These are phyloP conservation scores for Collybia sp. DNA, from an alignment of 768 basidiomycete species.

Conservation along the genomic window DNA sequence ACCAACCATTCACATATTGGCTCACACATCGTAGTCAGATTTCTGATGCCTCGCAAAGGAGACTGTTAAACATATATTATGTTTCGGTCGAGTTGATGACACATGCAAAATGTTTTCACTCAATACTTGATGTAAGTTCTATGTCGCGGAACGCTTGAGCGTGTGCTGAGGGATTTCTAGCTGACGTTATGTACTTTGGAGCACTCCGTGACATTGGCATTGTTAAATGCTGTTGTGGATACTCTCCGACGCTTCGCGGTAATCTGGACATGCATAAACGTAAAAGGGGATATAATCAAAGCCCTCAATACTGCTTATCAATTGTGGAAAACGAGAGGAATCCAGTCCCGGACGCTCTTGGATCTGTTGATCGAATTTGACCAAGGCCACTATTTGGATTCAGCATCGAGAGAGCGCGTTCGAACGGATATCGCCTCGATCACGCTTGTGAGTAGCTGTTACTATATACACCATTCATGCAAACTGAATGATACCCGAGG, in stretches of 20 bases:
- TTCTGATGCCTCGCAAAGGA: slow-evolving; percentile 24
- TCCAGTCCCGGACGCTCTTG: slow-evolving; percentile 62
- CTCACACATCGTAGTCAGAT: slow-evolving; percentile 9
- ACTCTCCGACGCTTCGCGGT: slow-evolving; percentile 66
- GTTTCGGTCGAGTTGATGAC: slow-evolving; percentile 57
- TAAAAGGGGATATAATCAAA: slow-evolving; percentile 45
- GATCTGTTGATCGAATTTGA: slow-evolving; percentile 64
- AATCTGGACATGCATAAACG: slow-evolving; percentile 79
- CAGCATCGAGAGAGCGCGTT: slow-evolving; percentile 54
- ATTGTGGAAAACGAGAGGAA: slow-evolving; percentile 57
- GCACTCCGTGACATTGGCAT: slow-evolving; percentile 43
- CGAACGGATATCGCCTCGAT: slow-evolving; percentile 56
- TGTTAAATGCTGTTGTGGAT: slow-evolving; percentile 61
- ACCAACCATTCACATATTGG: background rate
- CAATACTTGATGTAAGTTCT: slow-evolving; percentile 59
- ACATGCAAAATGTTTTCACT: slow-evolving; percentile 58
- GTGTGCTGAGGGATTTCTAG: slow-evolving; percentile 23
- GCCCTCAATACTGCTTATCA: slow-evolving; percentile 62
- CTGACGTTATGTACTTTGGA: slow-evolving; percentile 51
- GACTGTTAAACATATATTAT: slow-evolving; percentile 51
- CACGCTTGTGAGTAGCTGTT: slow-evolving; percentile 42
- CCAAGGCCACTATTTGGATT: slow-evolving; percentile 49
- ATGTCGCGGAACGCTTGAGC: background rate
- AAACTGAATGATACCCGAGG: slow-evolving; percentile 22
- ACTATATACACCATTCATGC: background rate